Base-by-base conservation (phyloP, 73 alveolate species). In the Paramecium biaurelia region DNA sequence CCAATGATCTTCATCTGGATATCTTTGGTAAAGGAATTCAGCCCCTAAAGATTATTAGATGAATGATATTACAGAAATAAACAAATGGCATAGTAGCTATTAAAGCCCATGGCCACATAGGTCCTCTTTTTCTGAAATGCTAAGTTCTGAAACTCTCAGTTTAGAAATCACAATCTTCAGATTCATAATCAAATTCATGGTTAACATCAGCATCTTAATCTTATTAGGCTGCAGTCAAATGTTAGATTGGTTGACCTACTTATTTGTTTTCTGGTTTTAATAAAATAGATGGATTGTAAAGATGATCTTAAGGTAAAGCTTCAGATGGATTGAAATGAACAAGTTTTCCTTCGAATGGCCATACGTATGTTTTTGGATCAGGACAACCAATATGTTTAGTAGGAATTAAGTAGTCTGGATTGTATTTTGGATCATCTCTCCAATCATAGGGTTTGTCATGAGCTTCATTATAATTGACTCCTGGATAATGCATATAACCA, bases 81-180 rank as follows among this genome's bases (percentile, higher is more conserved):
- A 89, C 30, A 0, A 89, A 20, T 49, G 94, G 94, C 53, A 53
- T 49, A 47, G 57, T 9, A 70, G 92, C 94, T 15, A 68, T 30
- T 2, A 72, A 4, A 20, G 57, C 67, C 38, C 59, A 89, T 26
- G 70, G 74, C 38, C 76, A 70, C 38, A 89, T 68, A 5, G 92
- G 92, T n/a, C 94, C 94, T 49, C 59, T 89, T 57, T 89, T 89
- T 89, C 94, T 68, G 85, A 89, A 89, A 89, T 89, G 94, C 70
- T 89, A 70, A 45, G 94, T 70, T 70, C 87, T 89, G 85, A 89
- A 89, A 38, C 89, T 58, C 24, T 89, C 94, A 43, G 85, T 37
- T 72, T 89, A 49, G 90, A 89, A 89, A 45, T 89, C 94, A 28
- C 79, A 82, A 49, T 89, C 94, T 49, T 89, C 94, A 14, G 94